These are phyloP conservation scores for Citrus mangshanensis DNA, from an alignment of 345 rosid species.

Conservation along the genomic window DNA sequence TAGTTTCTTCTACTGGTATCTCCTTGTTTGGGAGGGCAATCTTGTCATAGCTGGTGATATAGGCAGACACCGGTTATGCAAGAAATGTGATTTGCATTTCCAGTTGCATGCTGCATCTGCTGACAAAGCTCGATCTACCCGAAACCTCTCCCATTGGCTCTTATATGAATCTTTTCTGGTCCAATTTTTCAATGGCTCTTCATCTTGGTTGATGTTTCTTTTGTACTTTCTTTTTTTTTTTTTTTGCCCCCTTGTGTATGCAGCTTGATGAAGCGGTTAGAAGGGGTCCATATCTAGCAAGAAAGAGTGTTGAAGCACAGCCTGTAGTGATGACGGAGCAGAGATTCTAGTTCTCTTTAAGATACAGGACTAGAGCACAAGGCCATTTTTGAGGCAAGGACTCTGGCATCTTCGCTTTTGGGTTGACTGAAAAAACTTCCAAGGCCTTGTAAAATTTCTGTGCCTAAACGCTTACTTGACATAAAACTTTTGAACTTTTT, in stretches of 20 bases:
- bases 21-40: neutral
- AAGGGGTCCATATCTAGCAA: slow-evolving; percentile 68
- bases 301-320: slow-evolving; percentile 48
- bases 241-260: neutral
- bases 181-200: neutral
- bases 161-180: neutral
- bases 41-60: neutral
- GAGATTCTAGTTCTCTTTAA: slow-evolving; percentile 41
- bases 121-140: neutral
- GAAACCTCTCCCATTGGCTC: neutral
- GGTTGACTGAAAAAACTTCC: neutral
- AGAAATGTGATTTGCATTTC: neutral
- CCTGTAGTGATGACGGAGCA: slow-evolving; percentile 81
- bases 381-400: neutral
- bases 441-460: neutral
- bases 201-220: too few species aligned
- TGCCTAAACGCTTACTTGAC: too few species aligned
- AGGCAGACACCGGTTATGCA: neutral
- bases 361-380: neutral
- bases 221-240: too few species aligned
- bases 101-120: neutral
- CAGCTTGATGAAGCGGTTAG: slow-evolving; percentile 87
- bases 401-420: neutral
- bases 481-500: neutral
- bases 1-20: neutral